Evolutionary conservation across 257 asterid genomes (phyloP), one percentile per base, ranked within the genome.

Genomic region (Solanum sejunctum): DNA sequence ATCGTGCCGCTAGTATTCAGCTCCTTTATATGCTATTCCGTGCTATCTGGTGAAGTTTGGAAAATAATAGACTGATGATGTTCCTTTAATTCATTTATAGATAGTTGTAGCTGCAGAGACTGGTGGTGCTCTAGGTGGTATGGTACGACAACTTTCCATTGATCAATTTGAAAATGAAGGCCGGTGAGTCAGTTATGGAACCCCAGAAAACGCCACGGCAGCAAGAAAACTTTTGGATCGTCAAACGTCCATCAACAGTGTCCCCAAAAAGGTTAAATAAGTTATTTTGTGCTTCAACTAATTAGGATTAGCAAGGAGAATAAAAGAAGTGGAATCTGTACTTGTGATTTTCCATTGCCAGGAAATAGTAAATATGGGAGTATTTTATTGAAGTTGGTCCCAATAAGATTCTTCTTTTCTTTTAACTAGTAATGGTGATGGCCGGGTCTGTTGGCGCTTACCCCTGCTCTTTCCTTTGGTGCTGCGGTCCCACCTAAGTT

Each of bases 121-220:
- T 28, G 93, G 99, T 84, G 99, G 99, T 70, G 97, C 99, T 66
- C 91, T 95, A 83, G 99, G 99, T 87, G 99, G 99, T 80, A 91
- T 97, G 95, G 99, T 95, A 79, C 91, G 99, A 89, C 99, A 97
- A 92, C 99, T 97, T 86, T 95, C 98, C 36, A 96, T 96, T 12
- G 99, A 96, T 90, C 99, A 96, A 88, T 96, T 96, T 49, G 99
- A 96, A 91, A 95, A 96, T 86, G 99, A 96, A 90, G 99, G 99
- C 86, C 90, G 99, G 86, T 90, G 98, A 75, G 99, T 97, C 86
- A 93, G 99, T 87, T 97, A 94, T 77, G 99, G 99, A 83, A 97
- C 99, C 75, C 99, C 98, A 84, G 99, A 97, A 90, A 93, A 90
- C 91, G 99, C 98, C 41, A 94, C 97, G 55, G 99, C 99, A 12